These are phyloP conservation scores for Metschnikowia peoriensis DNA, from an alignment of 805 yeast species.

Conservation along the genomic window DNA sequence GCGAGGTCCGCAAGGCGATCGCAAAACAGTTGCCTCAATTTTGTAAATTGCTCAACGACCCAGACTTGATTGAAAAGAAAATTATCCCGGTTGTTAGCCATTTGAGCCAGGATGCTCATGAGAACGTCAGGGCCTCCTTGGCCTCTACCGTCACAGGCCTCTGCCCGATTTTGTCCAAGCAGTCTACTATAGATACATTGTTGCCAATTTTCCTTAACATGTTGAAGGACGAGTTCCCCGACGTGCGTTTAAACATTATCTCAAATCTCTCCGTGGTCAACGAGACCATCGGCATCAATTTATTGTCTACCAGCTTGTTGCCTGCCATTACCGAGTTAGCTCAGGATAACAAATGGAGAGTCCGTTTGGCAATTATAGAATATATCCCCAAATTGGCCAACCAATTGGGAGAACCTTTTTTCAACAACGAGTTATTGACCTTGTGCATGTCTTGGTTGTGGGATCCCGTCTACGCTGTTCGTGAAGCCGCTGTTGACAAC, in stretches of 20 bases:
- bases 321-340: constrained; percentile 97
- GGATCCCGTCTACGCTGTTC: constrained; percentile 95
- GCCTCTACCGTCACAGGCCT: constrained; percentile 85
- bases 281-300: constrained; percentile 89
- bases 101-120: constrained; percentile 86
- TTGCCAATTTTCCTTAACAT: constrained; percentile 87
- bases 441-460: constrained; percentile 97
- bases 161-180: constrained; percentile 83
- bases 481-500: constrained; percentile 93
- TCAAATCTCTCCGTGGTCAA: constrained; percentile 89
- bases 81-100: constrained; percentile 82
- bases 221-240: constrained; percentile 96
- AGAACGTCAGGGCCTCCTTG: constrained; percentile 87
- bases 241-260: constrained; percentile 90
- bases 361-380: constrained; percentile 92
- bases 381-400: constrained; percentile 93
- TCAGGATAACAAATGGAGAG: constrained; percentile 97
- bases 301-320: constrained; percentile 78
- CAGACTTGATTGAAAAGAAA: constrained; percentile 55
- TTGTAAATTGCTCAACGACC: constrained; percentile 48
- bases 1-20: constrained; percentile 92
- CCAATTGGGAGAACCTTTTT: constrained; percentile 89
- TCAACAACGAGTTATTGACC: constrained; percentile 86
- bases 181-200: constrained; percentile 74
- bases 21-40: constrained; percentile 87